Percentiles rank a stretch among this genome's conserved stretches.
Conservation (phyloP, 2,329 filamentous ascomycete genomes). For the Uncinocarpus reesii region DNA sequence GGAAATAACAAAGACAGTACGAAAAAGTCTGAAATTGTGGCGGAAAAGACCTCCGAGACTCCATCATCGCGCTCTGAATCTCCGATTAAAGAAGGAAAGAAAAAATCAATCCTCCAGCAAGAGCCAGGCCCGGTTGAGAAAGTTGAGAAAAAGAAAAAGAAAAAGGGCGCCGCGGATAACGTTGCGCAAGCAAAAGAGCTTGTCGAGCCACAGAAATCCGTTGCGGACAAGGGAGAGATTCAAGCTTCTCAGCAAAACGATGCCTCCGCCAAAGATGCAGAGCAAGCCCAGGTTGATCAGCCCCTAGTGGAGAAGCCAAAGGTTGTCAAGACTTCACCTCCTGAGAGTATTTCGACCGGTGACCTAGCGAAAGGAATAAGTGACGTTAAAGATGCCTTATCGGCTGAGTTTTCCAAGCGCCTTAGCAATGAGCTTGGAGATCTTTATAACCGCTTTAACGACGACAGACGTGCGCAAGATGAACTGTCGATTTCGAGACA, state of each 20-base stretch:
- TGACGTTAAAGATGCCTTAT: conserved; percentile 42
- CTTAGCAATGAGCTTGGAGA: conserved; percentile 43
- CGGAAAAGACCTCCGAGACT: conserved; percentile 21
- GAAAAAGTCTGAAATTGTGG: conserved; percentile 31
- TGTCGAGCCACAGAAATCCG: conserved; percentile 1
- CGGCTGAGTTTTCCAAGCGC: conserved; percentile 40
- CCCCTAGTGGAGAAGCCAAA: background rate
- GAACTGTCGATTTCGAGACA: conserved; percentile 55
- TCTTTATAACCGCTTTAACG: conserved; percentile 53
- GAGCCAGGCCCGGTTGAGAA: conserved; percentile 41
- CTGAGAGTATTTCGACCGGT: conserved; percentile 20
- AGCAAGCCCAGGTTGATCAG: background rate
- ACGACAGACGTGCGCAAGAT: conserved; percentile 58
- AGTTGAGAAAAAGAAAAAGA: conserved; percentile 63
- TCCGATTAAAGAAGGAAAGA: conserved; percentile 34
- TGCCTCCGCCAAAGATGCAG: background rate
- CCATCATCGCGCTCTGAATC: conserved; percentile 27
- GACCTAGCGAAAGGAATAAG: conserved; percentile 53
- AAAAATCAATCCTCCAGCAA: conserved; percentile 29
- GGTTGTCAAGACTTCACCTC: background rate
- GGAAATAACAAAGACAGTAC: conserved; percentile 36
- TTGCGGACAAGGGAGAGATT: background rate
- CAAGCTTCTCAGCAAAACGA: background rate
- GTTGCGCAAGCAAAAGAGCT: conserved; percentile 39
- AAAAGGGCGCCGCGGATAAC: conserved; percentile 38